These are phyloP conservation scores for Pholiota adiposa DNA, from an alignment of 1,284 basidiomycete genomes.

Conservation along the genomic window DNA sequence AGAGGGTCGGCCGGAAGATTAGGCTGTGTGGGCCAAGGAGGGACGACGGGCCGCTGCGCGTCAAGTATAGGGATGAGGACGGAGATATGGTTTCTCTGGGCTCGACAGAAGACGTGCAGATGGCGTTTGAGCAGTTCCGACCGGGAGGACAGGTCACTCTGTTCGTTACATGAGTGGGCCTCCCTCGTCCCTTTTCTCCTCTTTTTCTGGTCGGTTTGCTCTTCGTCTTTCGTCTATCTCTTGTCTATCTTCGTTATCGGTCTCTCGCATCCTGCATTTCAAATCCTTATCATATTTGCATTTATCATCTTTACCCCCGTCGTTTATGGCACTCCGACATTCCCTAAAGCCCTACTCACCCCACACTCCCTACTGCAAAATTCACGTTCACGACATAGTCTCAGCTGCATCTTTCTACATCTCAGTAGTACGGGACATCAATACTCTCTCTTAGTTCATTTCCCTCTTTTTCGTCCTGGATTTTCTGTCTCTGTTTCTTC, in stretches of 20 bases:
- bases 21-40: constrained; percentile 81
- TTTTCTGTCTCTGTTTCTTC: constrained; percentile 2
- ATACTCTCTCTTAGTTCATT: not conserved
- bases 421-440: constrained; percentile 11
- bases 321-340: not conserved
- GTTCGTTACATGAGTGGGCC: constrained; percentile 62
- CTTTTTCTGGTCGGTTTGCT: constrained; percentile 5
- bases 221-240: constrained; percentile 2
- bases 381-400: constrained; percentile 4
- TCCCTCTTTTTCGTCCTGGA: constrained; percentile 5
- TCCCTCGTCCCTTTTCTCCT: constrained; percentile 16
- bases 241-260: not conserved
- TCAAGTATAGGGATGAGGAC: constrained; percentile 91
- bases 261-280: constrained; percentile 4
- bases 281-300: constrained; percentile 7
- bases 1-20: constrained; percentile 92
- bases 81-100: constrained; percentile 87
- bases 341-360: constrained; percentile 4
- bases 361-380: constrained; percentile 13
- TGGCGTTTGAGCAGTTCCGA: constrained; percentile 83
- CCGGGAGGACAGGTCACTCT: constrained; percentile 77
- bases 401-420: constrained; percentile 11
- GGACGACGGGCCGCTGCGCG: constrained; percentile 75
- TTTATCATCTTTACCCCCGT: constrained; percentile 1
- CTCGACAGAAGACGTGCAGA: constrained; percentile 88